Evolutionary conservation across 2,329 filamentous ascomycete genomes (phyloP).

Genomic region (Fusarium cyanostomum): DNA sequence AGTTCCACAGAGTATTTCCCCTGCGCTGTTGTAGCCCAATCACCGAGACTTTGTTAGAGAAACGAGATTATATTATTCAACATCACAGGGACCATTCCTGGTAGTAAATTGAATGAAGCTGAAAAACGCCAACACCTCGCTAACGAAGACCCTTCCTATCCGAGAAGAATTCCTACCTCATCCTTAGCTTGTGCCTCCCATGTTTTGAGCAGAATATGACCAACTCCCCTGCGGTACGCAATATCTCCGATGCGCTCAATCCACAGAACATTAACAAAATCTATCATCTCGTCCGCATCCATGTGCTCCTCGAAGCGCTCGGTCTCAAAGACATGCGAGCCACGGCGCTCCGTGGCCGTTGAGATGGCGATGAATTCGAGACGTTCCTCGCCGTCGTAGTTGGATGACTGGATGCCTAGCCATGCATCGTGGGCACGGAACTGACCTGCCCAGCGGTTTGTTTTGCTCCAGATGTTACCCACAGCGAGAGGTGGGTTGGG

Average conservation of each 20-base stretch:
- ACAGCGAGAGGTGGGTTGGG: constrained; percentile 54
- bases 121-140: constrained; percentile 35
- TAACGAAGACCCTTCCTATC: constrained; percentile 40
- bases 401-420: constrained; percentile 57
- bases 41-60: no score
- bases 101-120: no score
- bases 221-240: constrained; percentile 54
- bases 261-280: constrained; percentile 59
- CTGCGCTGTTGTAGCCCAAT: no score
- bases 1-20: no score
- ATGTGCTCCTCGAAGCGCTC: constrained; percentile 54
- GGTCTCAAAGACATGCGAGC: constrained; percentile 52
- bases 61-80: neutral
- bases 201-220: constrained; percentile 52
- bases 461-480: constrained; percentile 53
- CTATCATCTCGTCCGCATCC: constrained; percentile 54
- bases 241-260: constrained; percentile 56
- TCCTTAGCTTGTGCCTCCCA: constrained; percentile 54
- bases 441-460: constrained; percentile 52
- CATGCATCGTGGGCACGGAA: constrained; percentile 57
- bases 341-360: constrained; percentile 53
- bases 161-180: constrained; percentile 54
- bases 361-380: constrained; percentile 57
- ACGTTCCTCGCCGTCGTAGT: constrained; percentile 56
- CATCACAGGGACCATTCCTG: no score